Base-by-base conservation (phyloP, 2,329 filamentous ascomycete species). In the Tothia fuscella region DNA sequence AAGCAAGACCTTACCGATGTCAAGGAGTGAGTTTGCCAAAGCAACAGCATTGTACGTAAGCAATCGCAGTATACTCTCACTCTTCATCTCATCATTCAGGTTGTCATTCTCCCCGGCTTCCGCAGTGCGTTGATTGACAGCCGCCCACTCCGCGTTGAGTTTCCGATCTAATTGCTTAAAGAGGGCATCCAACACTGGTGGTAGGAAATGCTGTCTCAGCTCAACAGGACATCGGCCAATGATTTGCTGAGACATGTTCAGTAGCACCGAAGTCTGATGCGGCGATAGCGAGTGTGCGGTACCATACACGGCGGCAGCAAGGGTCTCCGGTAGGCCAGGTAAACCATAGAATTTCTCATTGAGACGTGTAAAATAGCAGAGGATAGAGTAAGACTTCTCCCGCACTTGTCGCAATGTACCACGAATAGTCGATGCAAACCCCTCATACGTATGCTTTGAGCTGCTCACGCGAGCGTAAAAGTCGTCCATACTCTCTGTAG, bases 51-150 rank as follows among this genome's bases (percentile, higher is more conserved):
- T 86, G 60, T 93, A 91, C 0, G 89, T 95, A 38, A 96, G 72
- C 57, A 95, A 87, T 16, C 91, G 78, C 34, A 98, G 66, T 22
- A 98, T 93, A 55, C 89, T 96, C 59, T 98, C 91, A 5, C 85
- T 80, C 62, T 95, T 94, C 91, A 98, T 98, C 64, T 98, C 91
- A 50, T 95, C 87, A 1, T 83, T 84, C 41, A 98, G 65, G 42
- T 67, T 63, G 46, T 84, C 83, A 42, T 88, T 85, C 16, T 80
- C 79, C 3, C 79, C 79, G 2, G 79, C 72, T 16, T 65, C 66
- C 66, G 48, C 72, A 64, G 55, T 66, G 36, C 60, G 56, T 54
- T 53, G 63, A 51, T 56, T 68, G 52, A 95, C 76, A 49, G 76
- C 76, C 47, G 80, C 76, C 91, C 91, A 98, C 57, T 96, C 89